phyloP scores from a whole-genome alignment of 1,284 basidiomycete genomes.

The Melampsora medusae region DNA sequence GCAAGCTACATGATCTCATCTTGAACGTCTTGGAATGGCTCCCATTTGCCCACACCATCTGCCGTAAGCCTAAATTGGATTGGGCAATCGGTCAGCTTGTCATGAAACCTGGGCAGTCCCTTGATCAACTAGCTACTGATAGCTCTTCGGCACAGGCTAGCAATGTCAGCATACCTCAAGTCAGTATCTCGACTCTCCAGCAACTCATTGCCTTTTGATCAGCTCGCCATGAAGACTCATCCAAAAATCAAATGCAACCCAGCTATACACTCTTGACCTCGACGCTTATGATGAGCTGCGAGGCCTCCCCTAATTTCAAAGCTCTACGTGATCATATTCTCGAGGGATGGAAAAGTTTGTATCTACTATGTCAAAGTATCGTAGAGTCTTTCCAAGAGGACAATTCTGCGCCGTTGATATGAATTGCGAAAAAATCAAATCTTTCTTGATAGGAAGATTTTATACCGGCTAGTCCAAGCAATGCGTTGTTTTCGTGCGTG shows the following conservation, averaged over 20 bases:
- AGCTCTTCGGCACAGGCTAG: not conserved
- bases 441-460: not conserved
- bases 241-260: not conserved
- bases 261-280: constrained; percentile 35
- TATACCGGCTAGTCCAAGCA: too few relatives aligned
- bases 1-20: not conserved
- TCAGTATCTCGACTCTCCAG: not conserved
- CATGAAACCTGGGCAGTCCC: constrained; percentile 19
- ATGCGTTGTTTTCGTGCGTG: too few relatives aligned
- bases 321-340: not conserved
- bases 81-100: constrained; percentile 17
- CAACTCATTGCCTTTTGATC: constrained; percentile 1
- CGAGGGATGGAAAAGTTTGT: not conserved
- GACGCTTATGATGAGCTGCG: constrained; percentile 14
- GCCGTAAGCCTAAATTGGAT: constrained; percentile 13
- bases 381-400: not conserved
- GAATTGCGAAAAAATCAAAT: not conserved
- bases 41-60: not conserved
- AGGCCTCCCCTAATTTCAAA: constrained; percentile 20
- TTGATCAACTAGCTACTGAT: not conserved
- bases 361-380: not conserved
- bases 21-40: not conserved
- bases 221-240: not conserved
- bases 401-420: not conserved
- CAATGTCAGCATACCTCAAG: not conserved